Conservation (phyloP, 495 filamentous ascomycete species). For the Aspergillus bertholletiae region DNA sequence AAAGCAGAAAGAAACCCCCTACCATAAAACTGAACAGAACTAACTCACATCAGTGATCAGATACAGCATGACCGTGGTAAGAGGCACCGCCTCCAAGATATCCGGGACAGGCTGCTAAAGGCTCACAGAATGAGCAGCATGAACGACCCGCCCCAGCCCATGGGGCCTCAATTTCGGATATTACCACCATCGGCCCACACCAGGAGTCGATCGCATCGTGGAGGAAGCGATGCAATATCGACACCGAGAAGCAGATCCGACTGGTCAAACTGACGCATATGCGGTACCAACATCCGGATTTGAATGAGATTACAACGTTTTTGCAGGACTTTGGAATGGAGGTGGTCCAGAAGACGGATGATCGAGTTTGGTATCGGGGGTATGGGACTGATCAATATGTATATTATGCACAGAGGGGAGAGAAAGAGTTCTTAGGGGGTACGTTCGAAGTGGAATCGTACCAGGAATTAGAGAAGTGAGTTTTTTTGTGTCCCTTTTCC, state of each 20-base stretch:
- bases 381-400: slow-evolving; percentile 58
- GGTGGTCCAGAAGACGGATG: slow-evolving; percentile 36
- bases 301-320: slow-evolving; percentile 40
- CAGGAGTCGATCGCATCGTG: neutral
- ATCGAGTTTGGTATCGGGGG: slow-evolving; percentile 54
- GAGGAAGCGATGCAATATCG: slow-evolving; percentile 18
- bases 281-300: slow-evolving; percentile 48
- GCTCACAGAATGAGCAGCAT: neutral
- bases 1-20: too few species aligned
- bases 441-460: slow-evolving; percentile 53
- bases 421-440: slow-evolving; percentile 51
- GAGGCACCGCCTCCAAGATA: neutral
- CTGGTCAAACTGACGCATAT: slow-evolving; percentile 43
- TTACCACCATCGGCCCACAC: neutral
- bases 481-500: neutral
- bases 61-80: neutral
- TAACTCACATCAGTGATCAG: too few species aligned
- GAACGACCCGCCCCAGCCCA: neutral
- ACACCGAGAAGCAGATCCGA: slow-evolving; percentile 33
- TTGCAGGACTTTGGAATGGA: slow-evolving; percentile 55
- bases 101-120: neutral
- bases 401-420: slow-evolving; percentile 43
- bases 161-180: neutral
- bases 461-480: slow-evolving; percentile 44
- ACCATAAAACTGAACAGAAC: too few species aligned